Conservation (phyloP, 2,329 filamentous ascomycete genomes). For the Bipolaris zeicola region DNA sequence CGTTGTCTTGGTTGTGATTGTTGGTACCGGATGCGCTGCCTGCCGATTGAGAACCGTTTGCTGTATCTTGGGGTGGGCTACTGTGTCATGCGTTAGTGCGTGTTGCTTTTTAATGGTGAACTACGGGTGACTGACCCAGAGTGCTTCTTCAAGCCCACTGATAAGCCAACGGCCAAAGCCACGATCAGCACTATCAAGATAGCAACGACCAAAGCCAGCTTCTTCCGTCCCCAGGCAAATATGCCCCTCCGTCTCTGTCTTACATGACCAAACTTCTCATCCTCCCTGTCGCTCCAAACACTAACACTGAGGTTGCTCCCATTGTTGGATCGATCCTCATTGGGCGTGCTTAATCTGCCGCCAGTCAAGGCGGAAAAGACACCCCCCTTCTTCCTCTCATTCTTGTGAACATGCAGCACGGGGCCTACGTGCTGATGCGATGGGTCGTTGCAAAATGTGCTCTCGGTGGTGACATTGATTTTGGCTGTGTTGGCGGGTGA, state of each 20-base stretch:
- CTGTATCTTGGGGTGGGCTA: not conserved
- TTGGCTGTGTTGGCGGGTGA: conserved; percentile 24
- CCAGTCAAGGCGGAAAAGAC: conserved; percentile 27
- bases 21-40: not conserved
- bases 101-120: not conserved
- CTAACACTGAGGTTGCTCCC: conserved; percentile 42
- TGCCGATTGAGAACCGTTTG: not conserved
- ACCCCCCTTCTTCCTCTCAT: conserved; percentile 24
- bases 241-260: conserved; percentile 28
- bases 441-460: conserved; percentile 38
- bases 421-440: conserved; percentile 32
- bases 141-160: conserved; percentile 50
- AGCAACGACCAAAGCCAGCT: conserved; percentile 43
- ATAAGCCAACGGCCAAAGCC: conserved; percentile 48
- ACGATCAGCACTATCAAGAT: conserved; percentile 44
- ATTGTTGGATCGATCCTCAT: conserved; percentile 33
- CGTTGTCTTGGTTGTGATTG: conserved; percentile 1
- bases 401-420: conserved; percentile 24
- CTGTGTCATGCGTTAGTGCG: conserved; percentile 10
- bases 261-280: conserved; percentile 39
- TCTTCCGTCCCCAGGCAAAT: conserved; percentile 48
- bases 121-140: conserved; percentile 22
- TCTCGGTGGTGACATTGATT: conserved; percentile 35
- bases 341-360: conserved; percentile 34
- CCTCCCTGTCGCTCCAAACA: conserved; percentile 45